Evolutionary conservation across 2,329 filamentous ascomycete species (phyloP), one percentile per base, ranked within the genome.

Genomic region (Alternaria metachromatica): DNA sequence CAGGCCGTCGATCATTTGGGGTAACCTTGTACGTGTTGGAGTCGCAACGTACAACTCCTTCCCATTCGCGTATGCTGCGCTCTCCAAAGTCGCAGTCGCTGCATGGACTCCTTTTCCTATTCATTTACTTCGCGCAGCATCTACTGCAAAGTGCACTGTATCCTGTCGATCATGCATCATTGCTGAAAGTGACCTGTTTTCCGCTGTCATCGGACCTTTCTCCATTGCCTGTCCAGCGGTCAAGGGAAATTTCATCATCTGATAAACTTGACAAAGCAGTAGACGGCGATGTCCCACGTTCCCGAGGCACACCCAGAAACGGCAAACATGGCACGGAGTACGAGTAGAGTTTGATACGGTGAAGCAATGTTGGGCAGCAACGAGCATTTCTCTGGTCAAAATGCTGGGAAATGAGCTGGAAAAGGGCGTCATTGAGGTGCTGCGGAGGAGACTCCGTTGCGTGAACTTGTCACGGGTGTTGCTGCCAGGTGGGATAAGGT

Each of bases 291-390:
- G 12, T 20, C 11, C 46, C n/a, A 30, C 46, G 25, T 13, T 6
- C 37, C 25, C n/a, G 25, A 26, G 13, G 25, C 46, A 18, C 30
- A 33, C 30, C 25, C n/a, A 30, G 49, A 41, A 41, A 37, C 49
- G 28, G 30, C 30, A 3, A 41, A 25, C 49, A 41, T 23, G 49
- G 23, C 28, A 53, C 30, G 49, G 28, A 21, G 37, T n/a, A 9
- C 18, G 49, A 53, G 49, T 53, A 53, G 37, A 33, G 49, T 53
- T 53, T 53, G 54, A 46, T 48, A 48, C 43, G 54, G 54, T 33
- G 44, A 56, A 30, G 59, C 46, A 37, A 49, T 26, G 54, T 61
- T 61, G 54, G 59, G 54, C 59, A 33, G 46, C 54, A 26, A 21
- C 43, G 18, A 33, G 26, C 43, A 20, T 46, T 41, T 51, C 26